Percentiles rank a stretch among this genome's conserved stretches.
Evolutionary conservation across 2,329 filamentous ascomycete genomes (phyloP).

Genomic region (Arthrinium phaeospermum): DNA sequence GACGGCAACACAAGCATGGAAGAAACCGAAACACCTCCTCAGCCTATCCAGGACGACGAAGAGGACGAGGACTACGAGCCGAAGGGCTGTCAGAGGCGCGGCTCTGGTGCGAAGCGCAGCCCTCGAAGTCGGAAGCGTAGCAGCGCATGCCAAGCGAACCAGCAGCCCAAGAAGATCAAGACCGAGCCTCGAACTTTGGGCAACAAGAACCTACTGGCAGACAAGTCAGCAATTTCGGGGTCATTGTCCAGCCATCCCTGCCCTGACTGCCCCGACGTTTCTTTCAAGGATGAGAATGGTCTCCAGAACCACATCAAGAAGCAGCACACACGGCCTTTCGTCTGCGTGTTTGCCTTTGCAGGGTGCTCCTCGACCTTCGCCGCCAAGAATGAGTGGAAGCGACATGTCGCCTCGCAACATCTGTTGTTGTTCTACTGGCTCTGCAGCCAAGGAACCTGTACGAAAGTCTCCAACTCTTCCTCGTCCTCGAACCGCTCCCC

Average conservation of each 20-base stretch:
- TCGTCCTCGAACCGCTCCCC: slow-evolving; percentile 26
- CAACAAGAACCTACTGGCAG: slow-evolving; percentile 25
- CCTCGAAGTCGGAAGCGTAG: slow-evolving; percentile 34
- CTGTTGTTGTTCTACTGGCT: slow-evolving; percentile 76
- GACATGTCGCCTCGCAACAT: slow-evolving; percentile 83
- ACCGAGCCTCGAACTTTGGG: slow-evolving; percentile 26
- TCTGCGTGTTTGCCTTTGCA: slow-evolving; percentile 80
- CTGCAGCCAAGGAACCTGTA: slow-evolving; percentile 70
- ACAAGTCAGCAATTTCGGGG: slow-evolving; percentile 28
- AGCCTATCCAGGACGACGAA: slow-evolving; percentile 32
- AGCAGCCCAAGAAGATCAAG: slow-evolving; percentile 35
- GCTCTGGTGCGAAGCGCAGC: slow-evolving; percentile 25
- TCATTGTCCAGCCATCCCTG: slow-evolving; percentile 40
- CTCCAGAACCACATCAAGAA: slow-evolving; percentile 58
- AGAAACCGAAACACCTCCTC: slow-evolving; percentile 24
- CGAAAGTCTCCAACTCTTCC: slow-evolving; percentile 37
- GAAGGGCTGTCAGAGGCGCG: slow-evolving; percentile 29
- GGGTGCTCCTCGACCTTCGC: slow-evolving; percentile 76
- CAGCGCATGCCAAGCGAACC: slow-evolving; percentile 23
- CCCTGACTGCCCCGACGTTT: slow-evolving; percentile 41
- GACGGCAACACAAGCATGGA: slow-evolving; percentile 31
- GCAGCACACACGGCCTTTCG: slow-evolving; percentile 67
- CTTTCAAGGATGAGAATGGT: slow-evolving; percentile 52
- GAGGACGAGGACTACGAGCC: slow-evolving; percentile 34
- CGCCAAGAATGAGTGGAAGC: slow-evolving; percentile 95